A percentile compares a stretch with the other conserved stretches of the same genome.
These are phyloP conservation scores for Escovopsis weberi DNA, from an alignment of 2,329 filamentous ascomycete genomes.

Conservation along the genomic window DNA sequence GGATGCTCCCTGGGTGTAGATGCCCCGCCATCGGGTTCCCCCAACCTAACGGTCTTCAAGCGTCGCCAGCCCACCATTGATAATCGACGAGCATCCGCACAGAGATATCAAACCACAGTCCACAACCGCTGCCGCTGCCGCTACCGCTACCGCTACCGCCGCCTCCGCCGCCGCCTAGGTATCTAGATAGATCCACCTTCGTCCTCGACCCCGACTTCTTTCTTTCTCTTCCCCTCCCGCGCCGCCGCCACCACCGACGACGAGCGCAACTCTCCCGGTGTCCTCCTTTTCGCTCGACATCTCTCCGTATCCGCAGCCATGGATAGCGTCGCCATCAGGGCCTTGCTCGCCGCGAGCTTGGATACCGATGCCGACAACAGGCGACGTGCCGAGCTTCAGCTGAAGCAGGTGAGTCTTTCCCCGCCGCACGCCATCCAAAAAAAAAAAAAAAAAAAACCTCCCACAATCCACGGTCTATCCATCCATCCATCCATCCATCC, in stretches of 20 bases:
- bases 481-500: neutral
- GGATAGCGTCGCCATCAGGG: conserved; percentile 61
- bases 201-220: conserved; percentile 1
- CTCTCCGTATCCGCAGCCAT: conserved; percentile 30
- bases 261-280: conserved; percentile 15
- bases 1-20: conserved; percentile 4
- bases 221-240: conserved; percentile 8
- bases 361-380: conserved; percentile 60
- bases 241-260: conserved; percentile 6
- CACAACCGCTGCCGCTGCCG: neutral
- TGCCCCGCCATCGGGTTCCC: conserved; percentile 8
- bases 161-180: too few relatives aligned
- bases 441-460: neutral
- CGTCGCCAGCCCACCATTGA: conserved; percentile 1
- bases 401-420: conserved; percentile 54
- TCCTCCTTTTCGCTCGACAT: conserved; percentile 9
- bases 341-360: conserved; percentile 64
- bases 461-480: neutral
- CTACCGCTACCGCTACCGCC: too few relatives aligned
- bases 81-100: too few relatives aligned
- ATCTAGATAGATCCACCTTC: too few relatives aligned
- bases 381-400: conserved; percentile 63
- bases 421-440: too few relatives aligned
- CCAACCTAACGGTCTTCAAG: conserved; percentile 6
- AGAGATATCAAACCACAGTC: neutral